Conservation (phyloP, 805 yeast species). For the Cyberlindnera nakhonratchasimensis region DNA sequence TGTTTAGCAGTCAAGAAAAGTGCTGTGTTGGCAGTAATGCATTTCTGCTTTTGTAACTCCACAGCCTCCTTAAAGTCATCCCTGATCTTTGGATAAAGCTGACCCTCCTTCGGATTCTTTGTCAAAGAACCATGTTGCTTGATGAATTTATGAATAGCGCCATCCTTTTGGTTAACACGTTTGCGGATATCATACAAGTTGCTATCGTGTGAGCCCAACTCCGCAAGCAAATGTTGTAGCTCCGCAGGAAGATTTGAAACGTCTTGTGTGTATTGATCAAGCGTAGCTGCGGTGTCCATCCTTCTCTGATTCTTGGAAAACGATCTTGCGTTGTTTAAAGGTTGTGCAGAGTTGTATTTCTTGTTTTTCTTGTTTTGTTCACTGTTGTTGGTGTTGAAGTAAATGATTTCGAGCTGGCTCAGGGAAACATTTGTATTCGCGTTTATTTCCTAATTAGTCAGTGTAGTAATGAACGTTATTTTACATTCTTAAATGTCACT, state of each 20-base stretch:
- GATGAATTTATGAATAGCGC: slow-evolving; percentile 78
- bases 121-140: slow-evolving; percentile 77
- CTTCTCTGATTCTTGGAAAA: neutral
- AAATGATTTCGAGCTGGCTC: neutral
- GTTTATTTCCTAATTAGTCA: slow-evolving; percentile 4
- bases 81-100: slow-evolving; percentile 58
- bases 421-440: neutral
- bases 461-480: neutral
- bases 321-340: neutral
- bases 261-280: slow-evolving; percentile 69
- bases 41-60: slow-evolving; percentile 72
- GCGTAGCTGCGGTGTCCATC: slow-evolving; percentile 88
- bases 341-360: neutral
- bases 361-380: neutral
- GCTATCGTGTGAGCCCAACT: slow-evolving; percentile 66
- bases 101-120: slow-evolving; percentile 78
- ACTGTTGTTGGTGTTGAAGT: neutral
- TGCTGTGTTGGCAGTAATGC: slow-evolving; percentile 77
- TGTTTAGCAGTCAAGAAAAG: slow-evolving; percentile 75
- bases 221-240: slow-evolving; percentile 73
- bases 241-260: slow-evolving; percentile 87
- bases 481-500: too few species aligned
- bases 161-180: slow-evolving; percentile 66
- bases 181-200: slow-evolving; percentile 62
- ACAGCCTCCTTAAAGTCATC: slow-evolving; percentile 62